These are phyloP conservation scores for Trichophyton verrucosum DNA, from an alignment of 2,329 filamentous ascomycete genomes.

Conservation along the genomic window DNA sequence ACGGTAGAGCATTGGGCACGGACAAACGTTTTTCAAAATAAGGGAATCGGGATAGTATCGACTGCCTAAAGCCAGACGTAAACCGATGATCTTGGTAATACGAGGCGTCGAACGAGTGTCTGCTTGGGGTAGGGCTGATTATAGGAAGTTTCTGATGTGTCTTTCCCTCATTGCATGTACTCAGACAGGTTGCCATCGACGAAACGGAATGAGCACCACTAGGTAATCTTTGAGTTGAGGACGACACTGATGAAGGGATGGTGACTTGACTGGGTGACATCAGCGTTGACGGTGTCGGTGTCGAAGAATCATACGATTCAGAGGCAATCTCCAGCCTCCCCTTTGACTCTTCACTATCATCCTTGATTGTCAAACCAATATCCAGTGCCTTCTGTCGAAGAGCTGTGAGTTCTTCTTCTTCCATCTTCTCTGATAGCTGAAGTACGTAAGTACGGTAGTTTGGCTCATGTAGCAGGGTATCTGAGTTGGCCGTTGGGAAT, in stretches of 20 bases:
- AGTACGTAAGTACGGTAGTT: not conserved
- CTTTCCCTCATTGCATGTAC: constrained; percentile 28
- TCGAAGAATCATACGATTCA: not conserved
- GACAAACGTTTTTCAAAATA: constrained; percentile 8
- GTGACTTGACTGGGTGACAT: constrained; percentile 19
- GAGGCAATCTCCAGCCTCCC: not conserved
- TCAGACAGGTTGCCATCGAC: constrained; percentile 30
- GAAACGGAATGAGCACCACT: constrained; percentile 28
- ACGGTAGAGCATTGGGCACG: not conserved
- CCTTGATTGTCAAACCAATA: not conserved
- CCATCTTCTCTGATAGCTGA: not conserved
- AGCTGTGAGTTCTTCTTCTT: not conserved
- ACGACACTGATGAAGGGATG: constrained; percentile 24
- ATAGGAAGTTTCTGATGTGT: constrained; percentile 14
- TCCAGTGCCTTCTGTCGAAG: not conserved
- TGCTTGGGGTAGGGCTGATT: constrained; percentile 10
- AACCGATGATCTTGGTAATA: constrained; percentile 8
- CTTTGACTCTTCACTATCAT: not conserved
- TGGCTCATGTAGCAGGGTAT: not conserved
- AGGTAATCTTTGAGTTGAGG: constrained; percentile 18
- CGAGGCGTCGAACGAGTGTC: constrained; percentile 19
- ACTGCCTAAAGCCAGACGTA: constrained; percentile 10
- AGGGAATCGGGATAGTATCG: constrained; percentile 9
- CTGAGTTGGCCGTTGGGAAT: not conserved
- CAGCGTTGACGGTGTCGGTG: constrained; percentile 6